A percentile compares a stretch with the other conserved stretches of the same genome.
These are phyloP conservation scores for Lepidium didymum DNA, from an alignment of 345 rosid species.

Conservation along the genomic window DNA sequence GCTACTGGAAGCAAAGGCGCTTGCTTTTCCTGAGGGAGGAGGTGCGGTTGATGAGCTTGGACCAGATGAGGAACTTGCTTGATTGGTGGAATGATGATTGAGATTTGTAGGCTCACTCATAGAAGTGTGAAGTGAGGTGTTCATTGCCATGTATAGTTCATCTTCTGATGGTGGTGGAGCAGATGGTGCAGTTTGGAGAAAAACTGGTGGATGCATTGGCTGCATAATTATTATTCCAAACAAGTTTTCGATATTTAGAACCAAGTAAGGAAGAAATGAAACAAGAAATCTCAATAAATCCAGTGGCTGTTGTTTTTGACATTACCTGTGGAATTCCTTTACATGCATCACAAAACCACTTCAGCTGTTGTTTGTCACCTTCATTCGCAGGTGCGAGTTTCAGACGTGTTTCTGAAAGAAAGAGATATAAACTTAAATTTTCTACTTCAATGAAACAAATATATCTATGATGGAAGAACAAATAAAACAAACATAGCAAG, in stretches of 20 bases:
- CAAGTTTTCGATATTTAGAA: background rate
- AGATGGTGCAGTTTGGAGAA: constrained; percentile 58
- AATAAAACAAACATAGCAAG: constrained; percentile 3
- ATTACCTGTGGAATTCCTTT: constrained; percentile 90
- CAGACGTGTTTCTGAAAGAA: constrained; percentile 58
- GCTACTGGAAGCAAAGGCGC: constrained; percentile 11
- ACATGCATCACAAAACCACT: constrained; percentile 90
- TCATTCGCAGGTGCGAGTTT: constrained; percentile 74
- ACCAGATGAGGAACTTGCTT: constrained; percentile 47
- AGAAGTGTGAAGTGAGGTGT: constrained; percentile 67
- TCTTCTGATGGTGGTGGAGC: constrained; percentile 63
- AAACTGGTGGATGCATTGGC: constrained; percentile 64
- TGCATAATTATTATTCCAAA: constrained; percentile 25
- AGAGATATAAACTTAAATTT: background rate
- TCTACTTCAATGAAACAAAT: background rate
- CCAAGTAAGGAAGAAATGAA: background rate
- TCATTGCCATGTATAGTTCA: constrained; percentile 68
- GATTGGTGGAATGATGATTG: constrained; percentile 23
- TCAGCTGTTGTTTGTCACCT: constrained; percentile 68
- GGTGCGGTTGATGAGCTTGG: constrained; percentile 17
- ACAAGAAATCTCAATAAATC: background rate
- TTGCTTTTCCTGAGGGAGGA: constrained; percentile 34
- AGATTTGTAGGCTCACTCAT: constrained; percentile 31
- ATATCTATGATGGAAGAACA: background rate
- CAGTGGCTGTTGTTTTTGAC: background rate